These are phyloP conservation scores for Globisporangium irregulare DNA, from an alignment of 352 stramenopile genomes.

Conservation along the genomic window DNA sequence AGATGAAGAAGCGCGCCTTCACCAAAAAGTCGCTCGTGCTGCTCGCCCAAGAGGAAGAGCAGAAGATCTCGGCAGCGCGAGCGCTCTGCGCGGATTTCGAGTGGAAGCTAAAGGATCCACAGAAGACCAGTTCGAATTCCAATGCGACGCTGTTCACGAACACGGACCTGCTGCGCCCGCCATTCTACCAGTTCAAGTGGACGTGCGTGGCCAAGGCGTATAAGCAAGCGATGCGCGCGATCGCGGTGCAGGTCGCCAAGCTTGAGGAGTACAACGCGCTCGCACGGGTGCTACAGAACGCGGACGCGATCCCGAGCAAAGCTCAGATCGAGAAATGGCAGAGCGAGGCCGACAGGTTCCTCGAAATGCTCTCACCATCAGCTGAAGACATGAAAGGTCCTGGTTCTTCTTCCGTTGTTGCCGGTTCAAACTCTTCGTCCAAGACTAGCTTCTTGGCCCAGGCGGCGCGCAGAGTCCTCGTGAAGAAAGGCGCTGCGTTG, in stretches of 20 bases:
- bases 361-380: slow-evolving; percentile 20
- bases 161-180: slow-evolving; percentile 42
- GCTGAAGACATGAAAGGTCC: slow-evolving; percentile 6
- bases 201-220: slow-evolving; percentile 45
- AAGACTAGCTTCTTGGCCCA: slow-evolving; percentile 18
- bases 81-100: slow-evolving; percentile 40
- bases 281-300: slow-evolving; percentile 41
- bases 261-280: slow-evolving; percentile 66
- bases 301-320: slow-evolving; percentile 42
- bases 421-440: neutral
- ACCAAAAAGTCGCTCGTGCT: slow-evolving; percentile 31
- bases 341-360: slow-evolving; percentile 33
- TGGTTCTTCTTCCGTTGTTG: neutral
- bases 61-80: slow-evolving; percentile 13
- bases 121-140: neutral
- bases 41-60: slow-evolving; percentile 23
- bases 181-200: slow-evolving; percentile 61
- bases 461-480: slow-evolving; percentile 38
- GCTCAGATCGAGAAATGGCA: slow-evolving; percentile 56
- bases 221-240: slow-evolving; percentile 31
- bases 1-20: slow-evolving; percentile 33
- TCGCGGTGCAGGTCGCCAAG: slow-evolving; percentile 48
- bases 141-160: slow-evolving; percentile 37
- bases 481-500: slow-evolving; percentile 43
- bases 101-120: slow-evolving; percentile 28